Evolutionary conservation across 2,329 filamentous ascomycete species (phyloP), one percentile per base, ranked within the genome.

Genomic region (Scedosporium apiospermum): DNA sequence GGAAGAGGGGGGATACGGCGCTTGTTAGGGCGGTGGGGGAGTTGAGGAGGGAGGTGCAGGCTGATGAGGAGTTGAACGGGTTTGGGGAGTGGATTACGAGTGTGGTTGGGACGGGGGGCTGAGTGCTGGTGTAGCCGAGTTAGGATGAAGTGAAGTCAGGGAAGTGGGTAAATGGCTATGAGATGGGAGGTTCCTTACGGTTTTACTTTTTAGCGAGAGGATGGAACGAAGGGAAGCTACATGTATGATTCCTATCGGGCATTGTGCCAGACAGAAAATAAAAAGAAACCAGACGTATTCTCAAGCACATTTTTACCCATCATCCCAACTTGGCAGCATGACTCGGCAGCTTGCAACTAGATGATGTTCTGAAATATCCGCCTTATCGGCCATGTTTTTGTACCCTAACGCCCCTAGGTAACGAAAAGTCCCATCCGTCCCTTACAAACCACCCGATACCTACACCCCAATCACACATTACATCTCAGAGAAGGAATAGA

Each of bases 21-120:
- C 49, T 34, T 18, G 60, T 44, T 21, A 62, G 60, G 34, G 60
- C 60, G 6, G 60, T 57, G n/a, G 60, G 26, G 18, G 60, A 62
- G 51, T 16, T 62, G 49, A 57, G 14, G 34, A 57, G 49, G 27
- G 60, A 62, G 60, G 60, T 42, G 18, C 49, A 57, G 34, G 51
- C 49, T 9, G 60, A 62, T 27, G 60, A 62, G 34, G 60, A 62
- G 7, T 21, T 44, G 34, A 34, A 38, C 1, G 60, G 38, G 10
- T 57, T 62, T 62, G 60, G 18, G 18, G 51, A 27, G 49, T 62
- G 42, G 42, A 38, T 62, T 9, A 41, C 26, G n/a, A 23, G 21
- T 3, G 60, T 62, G 9, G 34, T 62, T 6, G 59, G 30, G n/a
- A 38, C 46, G 49, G 49, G n/a, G n/a, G 26, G 49, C 49, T 46